A percentile compares a stretch with the other conserved stretches of the same genome.
phyloP scores from a whole-genome alignment of 371 early-diverging fungal genomes.

The Thermomucor indicae-seudaticae region DNA sequence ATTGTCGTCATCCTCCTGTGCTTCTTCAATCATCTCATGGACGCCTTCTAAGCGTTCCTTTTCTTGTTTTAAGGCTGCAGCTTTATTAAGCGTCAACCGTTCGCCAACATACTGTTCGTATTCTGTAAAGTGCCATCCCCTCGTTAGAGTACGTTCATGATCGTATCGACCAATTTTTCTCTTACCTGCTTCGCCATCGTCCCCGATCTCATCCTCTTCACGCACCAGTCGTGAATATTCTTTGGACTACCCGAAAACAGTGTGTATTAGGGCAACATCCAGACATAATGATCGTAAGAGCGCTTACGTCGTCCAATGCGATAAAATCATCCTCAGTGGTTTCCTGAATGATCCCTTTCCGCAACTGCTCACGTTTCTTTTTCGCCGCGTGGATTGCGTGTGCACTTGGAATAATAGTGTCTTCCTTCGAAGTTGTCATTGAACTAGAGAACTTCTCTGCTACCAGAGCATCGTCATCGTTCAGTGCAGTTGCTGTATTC shows the following conservation, averaged over 20 bases:
- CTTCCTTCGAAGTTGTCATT: constrained; percentile 16
- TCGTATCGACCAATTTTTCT: background rate
- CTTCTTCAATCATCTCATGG: constrained; percentile 55
- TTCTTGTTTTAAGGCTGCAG: constrained; percentile 32
- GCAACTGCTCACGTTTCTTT: constrained; percentile 45
- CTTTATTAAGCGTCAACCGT: constrained; percentile 34
- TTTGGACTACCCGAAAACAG: background rate
- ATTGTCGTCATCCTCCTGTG: constrained; percentile 50
- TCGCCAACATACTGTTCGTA: constrained; percentile 48
- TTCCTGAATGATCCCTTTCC: constrained; percentile 23
- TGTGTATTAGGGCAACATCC: background rate
- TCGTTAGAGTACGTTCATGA: background rate
- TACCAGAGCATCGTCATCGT: constrained; percentile 25
- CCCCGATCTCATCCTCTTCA: constrained; percentile 52
- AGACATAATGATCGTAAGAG: background rate
- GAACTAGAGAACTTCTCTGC: constrained; percentile 41
- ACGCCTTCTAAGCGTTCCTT: constrained; percentile 35
- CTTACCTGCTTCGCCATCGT: constrained; percentile 46
- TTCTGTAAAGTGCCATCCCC: constrained; percentile 15
- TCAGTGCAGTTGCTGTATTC: background rate
- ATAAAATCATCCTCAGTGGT: constrained; percentile 42
- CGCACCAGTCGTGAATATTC: constrained; percentile 37
- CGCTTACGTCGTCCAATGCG: constrained; percentile 26
- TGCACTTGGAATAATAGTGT: constrained; percentile 37
- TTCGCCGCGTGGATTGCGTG: constrained; percentile 50